Base-by-base conservation (phyloP, 2,329 filamentous ascomycete species). In the Zarea fungicola region DNA sequence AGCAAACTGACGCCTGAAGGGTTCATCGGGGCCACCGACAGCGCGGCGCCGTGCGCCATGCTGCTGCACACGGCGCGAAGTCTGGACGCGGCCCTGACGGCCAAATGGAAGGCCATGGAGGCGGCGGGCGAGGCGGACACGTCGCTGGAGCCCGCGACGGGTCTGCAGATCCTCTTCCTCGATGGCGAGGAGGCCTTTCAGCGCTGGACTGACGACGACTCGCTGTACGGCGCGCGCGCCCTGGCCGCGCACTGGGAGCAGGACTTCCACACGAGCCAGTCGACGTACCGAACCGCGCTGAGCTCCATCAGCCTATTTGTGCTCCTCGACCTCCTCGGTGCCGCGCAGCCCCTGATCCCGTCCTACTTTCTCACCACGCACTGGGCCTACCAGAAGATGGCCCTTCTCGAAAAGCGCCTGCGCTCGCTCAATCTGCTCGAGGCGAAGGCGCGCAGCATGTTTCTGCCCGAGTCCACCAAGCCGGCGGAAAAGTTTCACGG, bases 171-270 rank as follows among this genome's bases (percentile, higher is more conserved):
- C 23, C 56, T 99, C 23, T 77, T 99, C 48, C 69, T 99, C 7
- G 93, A 99, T 61, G 93, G 93, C 5, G 93, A 99, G 69, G 93
- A 99, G 67, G 91, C 93, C 0, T 99, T 95, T 67, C 70, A 80
- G 19, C 67, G 66, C 1, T 99, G 93, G 93, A 86, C 83, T 1
- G 79, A 80, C 29, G 79, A 75, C 0, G 93, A 99, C 65, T 95
- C 88, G 5, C 70, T 96, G 5, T 99, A 99, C 60, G 93, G 93
- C 3, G 81, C 92, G 16, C 81, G 89, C 64, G 80, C 90, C 2
- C 76, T 99, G 18, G 92, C 93, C 9, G 81, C 86, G 55, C 71
- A 81, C 39, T 97, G 93, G 93, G 89, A 95, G 50, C 61, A 71
- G 0, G 77, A 82, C 7, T 67, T 77, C 29, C 80, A 96, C 60